Evolutionary conservation across 2,329 filamentous ascomycete species (phyloP).

Genomic region (Aureobasidium sp.): DNA sequence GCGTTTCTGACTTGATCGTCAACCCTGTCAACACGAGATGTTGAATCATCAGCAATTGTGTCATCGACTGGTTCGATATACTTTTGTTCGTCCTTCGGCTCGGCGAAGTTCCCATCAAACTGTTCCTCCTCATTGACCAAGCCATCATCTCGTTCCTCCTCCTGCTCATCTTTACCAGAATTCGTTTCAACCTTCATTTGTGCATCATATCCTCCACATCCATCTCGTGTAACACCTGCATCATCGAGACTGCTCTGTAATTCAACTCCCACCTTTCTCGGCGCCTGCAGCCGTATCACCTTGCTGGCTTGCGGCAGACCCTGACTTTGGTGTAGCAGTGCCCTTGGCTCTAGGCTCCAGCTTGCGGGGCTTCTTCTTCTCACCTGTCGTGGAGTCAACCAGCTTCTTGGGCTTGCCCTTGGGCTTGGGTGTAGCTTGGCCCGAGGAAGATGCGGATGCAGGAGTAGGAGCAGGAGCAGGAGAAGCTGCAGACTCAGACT

Average conservation of each 20-base stretch:
- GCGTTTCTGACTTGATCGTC: neutral
- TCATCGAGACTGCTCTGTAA: neutral
- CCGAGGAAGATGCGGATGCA: neutral
- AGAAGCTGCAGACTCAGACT: neutral
- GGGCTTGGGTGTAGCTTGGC: neutral
- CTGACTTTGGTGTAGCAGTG: neutral
- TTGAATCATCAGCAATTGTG: neutral
- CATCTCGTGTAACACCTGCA: too few species aligned
- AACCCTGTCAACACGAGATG: neutral
- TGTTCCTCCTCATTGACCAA: neutral
- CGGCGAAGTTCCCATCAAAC: neutral
- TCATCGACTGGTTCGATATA: neutral
- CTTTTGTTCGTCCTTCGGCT: too few species aligned
- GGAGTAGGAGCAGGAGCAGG: neutral
- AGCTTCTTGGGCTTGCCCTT: conserved; percentile 11
- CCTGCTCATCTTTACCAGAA: neutral
- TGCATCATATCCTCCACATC: too few species aligned
- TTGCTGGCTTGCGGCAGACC: neutral
- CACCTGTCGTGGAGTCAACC: neutral
- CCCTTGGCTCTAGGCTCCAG: neutral
- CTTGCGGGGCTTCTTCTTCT: conserved; percentile 9
- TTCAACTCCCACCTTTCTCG: conserved; percentile 6
- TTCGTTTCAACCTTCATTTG: neutral
- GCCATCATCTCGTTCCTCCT: neutral
- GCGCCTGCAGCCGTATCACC: neutral